phyloP scores from a whole-genome alignment of 129 eudicot species.

The Chrysanthemum seticuspe region DNA sequence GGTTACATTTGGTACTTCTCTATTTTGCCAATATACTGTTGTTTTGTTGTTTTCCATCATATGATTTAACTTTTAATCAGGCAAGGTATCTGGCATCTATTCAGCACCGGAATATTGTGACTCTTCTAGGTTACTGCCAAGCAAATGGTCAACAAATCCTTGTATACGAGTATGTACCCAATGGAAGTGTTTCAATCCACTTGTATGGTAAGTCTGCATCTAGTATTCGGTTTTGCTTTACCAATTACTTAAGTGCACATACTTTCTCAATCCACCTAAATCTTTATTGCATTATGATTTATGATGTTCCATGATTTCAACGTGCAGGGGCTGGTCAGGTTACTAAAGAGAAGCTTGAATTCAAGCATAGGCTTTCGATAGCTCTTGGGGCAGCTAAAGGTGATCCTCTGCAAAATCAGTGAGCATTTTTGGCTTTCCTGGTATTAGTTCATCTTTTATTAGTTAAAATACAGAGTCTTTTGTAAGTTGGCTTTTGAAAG shows the following conservation, averaged over 20 bases:
- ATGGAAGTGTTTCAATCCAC: conserved; percentile 96
- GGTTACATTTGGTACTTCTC: neutral
- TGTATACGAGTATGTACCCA: conserved; percentile 89
- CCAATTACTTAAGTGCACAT: neutral
- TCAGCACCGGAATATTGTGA: conserved; percentile 89
- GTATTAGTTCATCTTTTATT: conserved; percentile 57
- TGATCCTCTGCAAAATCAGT: conserved; percentile 98
- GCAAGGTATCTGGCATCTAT: conserved; percentile 89
- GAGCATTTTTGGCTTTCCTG: conserved; percentile 97
- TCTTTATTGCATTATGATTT: neutral
- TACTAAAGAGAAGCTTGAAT: conserved; percentile 82
- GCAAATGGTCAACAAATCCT: conserved; percentile 81
- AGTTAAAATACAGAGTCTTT: conserved; percentile 31
- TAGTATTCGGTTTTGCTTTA: conserved; percentile 1
- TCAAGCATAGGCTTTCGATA: conserved; percentile 91
- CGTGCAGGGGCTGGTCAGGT: conserved; percentile 76
- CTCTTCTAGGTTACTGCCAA: conserved; percentile 91
- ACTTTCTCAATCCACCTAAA: neutral
- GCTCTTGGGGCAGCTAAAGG: conserved; percentile 99
- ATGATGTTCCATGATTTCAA: conserved; percentile 13
- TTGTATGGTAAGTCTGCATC: conserved; percentile 69
- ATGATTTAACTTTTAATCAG: conserved; percentile 42
- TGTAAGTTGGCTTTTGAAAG: conserved; percentile 23
- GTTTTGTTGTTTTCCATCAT: conserved; percentile 13
- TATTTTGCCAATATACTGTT: neutral